These are phyloP conservation scores for Blastocystis sp. DNA, from an alignment of 352 stramenopile species.

Conservation along the genomic window DNA sequence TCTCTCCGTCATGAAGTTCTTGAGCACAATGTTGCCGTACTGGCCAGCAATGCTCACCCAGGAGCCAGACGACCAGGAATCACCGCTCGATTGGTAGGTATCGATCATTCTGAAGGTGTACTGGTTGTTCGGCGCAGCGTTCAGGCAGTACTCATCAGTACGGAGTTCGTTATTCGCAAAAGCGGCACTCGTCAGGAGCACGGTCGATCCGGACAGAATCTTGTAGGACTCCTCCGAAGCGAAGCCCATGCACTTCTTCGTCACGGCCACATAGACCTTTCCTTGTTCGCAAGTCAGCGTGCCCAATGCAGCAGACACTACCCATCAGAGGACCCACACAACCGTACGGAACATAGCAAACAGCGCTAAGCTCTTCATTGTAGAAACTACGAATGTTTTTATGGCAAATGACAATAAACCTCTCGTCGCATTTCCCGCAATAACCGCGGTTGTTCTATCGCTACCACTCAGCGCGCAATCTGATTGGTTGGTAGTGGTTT, in stretches of 20 bases:
- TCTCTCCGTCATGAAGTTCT: background rate
- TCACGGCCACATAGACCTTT: background rate
- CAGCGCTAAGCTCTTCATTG: too few species aligned
- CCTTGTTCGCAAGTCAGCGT: too few species aligned
- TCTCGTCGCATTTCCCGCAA: too few species aligned
- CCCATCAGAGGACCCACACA: too few species aligned
- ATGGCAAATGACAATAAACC: too few species aligned
- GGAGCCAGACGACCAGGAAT: conserved; percentile 10
- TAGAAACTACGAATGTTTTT: too few species aligned
- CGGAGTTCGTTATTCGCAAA: conserved; percentile 30
- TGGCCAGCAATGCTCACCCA: background rate
- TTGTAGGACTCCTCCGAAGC: background rate
- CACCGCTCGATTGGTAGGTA: background rate
- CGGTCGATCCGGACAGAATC: background rate
- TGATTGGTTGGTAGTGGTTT: too few species aligned
- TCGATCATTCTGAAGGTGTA: conserved; percentile 17
- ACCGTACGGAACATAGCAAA: too few species aligned
- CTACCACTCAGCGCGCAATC: too few species aligned
- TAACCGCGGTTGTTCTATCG: too few species aligned
- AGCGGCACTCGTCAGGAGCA: background rate
- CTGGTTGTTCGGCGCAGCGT: background rate
- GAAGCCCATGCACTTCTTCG: background rate
- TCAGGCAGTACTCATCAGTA: background rate
- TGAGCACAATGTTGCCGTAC: conserved; percentile 24
- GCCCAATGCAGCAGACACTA: too few species aligned